Percentiles rank a stretch among this genome's conserved stretches.
phyloP scores from a whole-genome alignment of 768 basidiomycete species.

The Sistotremastrum niveocremeum region DNA sequence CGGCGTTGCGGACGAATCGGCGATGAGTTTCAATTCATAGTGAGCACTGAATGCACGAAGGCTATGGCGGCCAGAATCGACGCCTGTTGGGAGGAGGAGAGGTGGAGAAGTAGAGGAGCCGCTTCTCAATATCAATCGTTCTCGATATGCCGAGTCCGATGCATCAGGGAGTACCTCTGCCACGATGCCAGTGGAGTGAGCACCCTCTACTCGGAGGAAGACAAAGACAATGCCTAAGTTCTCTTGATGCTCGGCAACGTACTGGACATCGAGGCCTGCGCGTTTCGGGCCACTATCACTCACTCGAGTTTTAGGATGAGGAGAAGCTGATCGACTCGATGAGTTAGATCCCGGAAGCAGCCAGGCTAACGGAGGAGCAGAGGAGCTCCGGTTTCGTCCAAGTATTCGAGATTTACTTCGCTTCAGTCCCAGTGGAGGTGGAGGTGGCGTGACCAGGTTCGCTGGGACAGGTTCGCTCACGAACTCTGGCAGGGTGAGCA shows the following conservation, averaged over 20 bases:
- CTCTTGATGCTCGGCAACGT: slow-evolving; percentile 73
- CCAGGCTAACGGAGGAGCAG: slow-evolving; percentile 21
- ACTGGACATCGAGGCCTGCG: slow-evolving; percentile 28
- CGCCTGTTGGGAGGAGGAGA: slow-evolving; percentile 41
- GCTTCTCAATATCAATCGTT: slow-evolving; percentile 49
- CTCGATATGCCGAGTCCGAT: slow-evolving; percentile 25
- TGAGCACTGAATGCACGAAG: slow-evolving; percentile 42
- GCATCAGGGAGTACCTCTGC: slow-evolving; percentile 50
- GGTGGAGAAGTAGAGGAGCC: slow-evolving; percentile 43
- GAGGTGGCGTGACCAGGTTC: slow-evolving; percentile 7
- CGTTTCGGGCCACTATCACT: not conserved
- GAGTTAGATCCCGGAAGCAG: slow-evolving; percentile 13
- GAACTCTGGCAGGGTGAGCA: slow-evolving; percentile 28
- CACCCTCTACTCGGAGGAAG: slow-evolving; percentile 47
- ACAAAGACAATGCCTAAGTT: slow-evolving; percentile 69
- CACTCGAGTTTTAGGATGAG: slow-evolving; percentile 15
- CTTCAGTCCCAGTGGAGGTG: not conserved
- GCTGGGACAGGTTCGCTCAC: slow-evolving; percentile 34
- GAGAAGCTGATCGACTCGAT: slow-evolving; percentile 15
- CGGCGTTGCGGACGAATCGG: slow-evolving; percentile 13
- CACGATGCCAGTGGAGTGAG: slow-evolving; percentile 24
- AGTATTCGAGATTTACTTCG: slow-evolving; percentile 3
- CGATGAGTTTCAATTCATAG: slow-evolving; percentile 59
- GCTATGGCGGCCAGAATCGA: slow-evolving; percentile 45
- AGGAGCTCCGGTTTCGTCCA: slow-evolving; percentile 21